Conservation (phyloP, 2,329 filamentous ascomycete genomes). For the Arthrobotrys sinensis region DNA sequence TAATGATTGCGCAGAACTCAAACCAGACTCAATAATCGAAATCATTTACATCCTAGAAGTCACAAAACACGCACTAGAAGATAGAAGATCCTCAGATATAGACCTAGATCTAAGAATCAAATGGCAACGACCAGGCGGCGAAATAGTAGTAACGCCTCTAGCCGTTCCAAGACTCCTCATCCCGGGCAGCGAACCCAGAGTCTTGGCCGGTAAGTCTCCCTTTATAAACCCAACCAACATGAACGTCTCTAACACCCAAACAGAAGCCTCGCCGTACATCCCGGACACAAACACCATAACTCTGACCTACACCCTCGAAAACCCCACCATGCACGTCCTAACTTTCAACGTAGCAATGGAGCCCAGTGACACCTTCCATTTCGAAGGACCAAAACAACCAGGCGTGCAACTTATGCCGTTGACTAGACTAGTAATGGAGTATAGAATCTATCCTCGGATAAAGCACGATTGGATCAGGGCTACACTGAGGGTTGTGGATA, state of each 20-base stretch:
- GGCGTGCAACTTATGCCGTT: conserved; percentile 86
- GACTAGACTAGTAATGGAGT: conserved; percentile 81
- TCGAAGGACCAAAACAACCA: conserved; percentile 87
- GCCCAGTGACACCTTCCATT: conserved; percentile 90
- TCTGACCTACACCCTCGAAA: conserved; percentile 84
- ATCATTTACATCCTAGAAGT: conserved; percentile 81
- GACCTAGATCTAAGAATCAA: conserved; percentile 82
- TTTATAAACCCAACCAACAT: conserved; percentile 62
- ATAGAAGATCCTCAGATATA: conserved; percentile 81
- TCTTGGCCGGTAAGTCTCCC: conserved; percentile 74
- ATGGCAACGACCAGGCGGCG: conserved; percentile 76
- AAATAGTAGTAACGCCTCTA: conserved; percentile 75
- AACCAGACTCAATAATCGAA: conserved; percentile 67
- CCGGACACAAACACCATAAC: conserved; percentile 61
- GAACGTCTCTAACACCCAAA: conserved; percentile 64
- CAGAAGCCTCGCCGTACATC: conserved; percentile 44
- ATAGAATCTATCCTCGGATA: conserved; percentile 79
- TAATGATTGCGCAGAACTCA: conserved; percentile 51
- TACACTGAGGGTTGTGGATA: conserved; percentile 83
- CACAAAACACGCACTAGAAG: conserved; percentile 84
- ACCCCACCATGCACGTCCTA: conserved; percentile 92
- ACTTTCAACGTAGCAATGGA: conserved; percentile 96
- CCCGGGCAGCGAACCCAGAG: conserved; percentile 86
- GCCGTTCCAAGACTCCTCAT: conserved; percentile 85
- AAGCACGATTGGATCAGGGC: conserved; percentile 77